A percentile compares a stretch with the other conserved stretches of the same genome.
Evolutionary conservation across 129 eudicot genomes (phyloP).

Genomic region (Centrapalus pauciflorus): DNA sequence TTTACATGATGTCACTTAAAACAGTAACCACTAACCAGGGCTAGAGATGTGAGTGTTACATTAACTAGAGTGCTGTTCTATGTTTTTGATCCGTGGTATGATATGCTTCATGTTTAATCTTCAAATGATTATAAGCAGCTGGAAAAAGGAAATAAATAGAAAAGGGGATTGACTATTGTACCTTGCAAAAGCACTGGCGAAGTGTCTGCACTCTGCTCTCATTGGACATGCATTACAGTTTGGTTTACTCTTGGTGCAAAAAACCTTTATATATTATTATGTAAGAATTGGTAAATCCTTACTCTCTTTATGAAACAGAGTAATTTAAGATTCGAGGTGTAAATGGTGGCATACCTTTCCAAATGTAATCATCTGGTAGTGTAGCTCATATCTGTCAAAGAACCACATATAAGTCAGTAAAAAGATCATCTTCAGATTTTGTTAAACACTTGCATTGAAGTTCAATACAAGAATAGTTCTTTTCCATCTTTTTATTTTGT

Average conservation of each 20-base stretch:
- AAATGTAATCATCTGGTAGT: conserved; percentile 95
- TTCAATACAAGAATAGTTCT: neutral
- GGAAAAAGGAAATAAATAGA: neutral
- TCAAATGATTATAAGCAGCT: too few species aligned
- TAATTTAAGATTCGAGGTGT: neutral
- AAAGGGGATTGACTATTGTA: conserved; percentile 12
- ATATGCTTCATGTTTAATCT: too few species aligned
- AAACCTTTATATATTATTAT: conserved; percentile 45
- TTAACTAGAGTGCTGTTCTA: too few species aligned
- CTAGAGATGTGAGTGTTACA: too few species aligned
- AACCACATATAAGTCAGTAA: conserved; percentile 19
- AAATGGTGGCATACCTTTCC: conserved; percentile 66
- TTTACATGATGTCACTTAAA: too few species aligned
- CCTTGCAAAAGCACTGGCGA: conserved; percentile 99
- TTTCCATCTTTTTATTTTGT: neutral
- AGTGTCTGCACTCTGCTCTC: conserved; percentile 94
- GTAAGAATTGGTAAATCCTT: neutral
- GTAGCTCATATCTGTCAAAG: conserved; percentile 84
- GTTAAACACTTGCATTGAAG: neutral
- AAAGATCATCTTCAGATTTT: neutral
- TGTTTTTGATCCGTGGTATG: too few species aligned
- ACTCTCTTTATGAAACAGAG: neutral
- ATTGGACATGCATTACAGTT: conserved; percentile 97
- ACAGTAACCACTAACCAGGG: too few species aligned
- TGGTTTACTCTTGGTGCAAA: conserved; percentile 89